A percentile compares a stretch with the other conserved stretches of the same genome.
Evolutionary conservation across 1,139 yeast species (phyloP).

Genomic region (Pichia sp.): DNA sequence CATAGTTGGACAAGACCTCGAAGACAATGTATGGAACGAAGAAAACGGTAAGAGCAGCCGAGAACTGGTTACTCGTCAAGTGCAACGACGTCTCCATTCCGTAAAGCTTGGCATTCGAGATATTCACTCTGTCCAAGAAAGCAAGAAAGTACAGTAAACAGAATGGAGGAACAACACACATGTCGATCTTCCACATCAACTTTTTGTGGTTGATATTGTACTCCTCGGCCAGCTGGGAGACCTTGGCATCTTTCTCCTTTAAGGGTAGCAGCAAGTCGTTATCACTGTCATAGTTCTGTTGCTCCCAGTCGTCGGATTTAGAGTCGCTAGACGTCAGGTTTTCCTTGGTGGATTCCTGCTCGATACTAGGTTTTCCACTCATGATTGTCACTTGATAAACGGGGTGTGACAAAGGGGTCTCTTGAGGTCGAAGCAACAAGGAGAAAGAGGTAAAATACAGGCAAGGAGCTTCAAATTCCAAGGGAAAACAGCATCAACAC

Average conservation of each 20-base stretch:
- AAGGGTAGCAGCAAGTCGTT: constrained; percentile 20
- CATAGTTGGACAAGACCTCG: constrained; percentile 64
- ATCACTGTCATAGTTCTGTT: not conserved
- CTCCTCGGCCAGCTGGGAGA: constrained; percentile 39
- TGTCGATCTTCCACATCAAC: constrained; percentile 60
- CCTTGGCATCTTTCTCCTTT: constrained; percentile 28
- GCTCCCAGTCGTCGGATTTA: constrained; percentile 5
- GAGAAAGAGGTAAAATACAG: not conserved
- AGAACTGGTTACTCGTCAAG: constrained; percentile 58
- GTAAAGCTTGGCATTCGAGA: constrained; percentile 69
- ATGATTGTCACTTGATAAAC: not conserved
- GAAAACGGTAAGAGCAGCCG: constrained; percentile 61
- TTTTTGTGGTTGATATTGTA: constrained; percentile 43
- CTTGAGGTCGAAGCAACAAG: not conserved
- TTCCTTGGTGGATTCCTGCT: constrained; percentile 4
- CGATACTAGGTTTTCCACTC: constrained; percentile 12
- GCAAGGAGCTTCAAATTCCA: not conserved
- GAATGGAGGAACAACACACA: constrained; percentile 66
- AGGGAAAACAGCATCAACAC: not conserved
- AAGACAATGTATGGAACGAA: constrained; percentile 69
- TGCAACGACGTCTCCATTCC: constrained; percentile 54
- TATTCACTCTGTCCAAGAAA: constrained; percentile 69
- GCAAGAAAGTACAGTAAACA: constrained; percentile 65
- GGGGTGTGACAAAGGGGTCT: too few species aligned
- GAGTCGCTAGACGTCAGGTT: not conserved